A percentile compares a stretch with the other conserved stretches of the same genome.
Evolutionary conservation across 371 early-diverging fungal species (phyloP).

Genomic region (Apophysomyces trapeziformis): DNA sequence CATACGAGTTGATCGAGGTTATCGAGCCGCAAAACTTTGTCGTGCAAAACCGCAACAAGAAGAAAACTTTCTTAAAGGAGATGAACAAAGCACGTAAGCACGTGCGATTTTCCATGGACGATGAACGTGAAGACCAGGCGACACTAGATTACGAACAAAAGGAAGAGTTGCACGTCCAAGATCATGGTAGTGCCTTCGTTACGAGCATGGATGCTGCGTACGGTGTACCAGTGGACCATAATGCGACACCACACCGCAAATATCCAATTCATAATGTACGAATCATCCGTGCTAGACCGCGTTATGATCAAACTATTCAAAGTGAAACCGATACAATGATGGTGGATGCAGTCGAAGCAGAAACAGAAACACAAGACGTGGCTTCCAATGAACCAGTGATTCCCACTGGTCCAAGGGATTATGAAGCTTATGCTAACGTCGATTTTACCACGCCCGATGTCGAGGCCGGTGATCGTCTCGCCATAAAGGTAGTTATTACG

Average conservation of each 20-base stretch:
- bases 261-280: conserved; percentile 3
- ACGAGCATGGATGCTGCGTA: neutral
- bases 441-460: neutral
- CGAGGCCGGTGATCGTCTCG: neutral
- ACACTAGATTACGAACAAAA: neutral
- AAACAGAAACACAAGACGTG: neutral
- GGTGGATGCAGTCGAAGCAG: neutral
- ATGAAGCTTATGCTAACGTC: neutral
- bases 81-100: neutral
- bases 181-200: neutral
- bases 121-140: neutral
- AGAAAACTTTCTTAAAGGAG: neutral
- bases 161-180: neutral
- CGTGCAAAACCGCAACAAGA: conserved; percentile 6
- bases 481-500: neutral
- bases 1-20: neutral
- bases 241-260: neutral
- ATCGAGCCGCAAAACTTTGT: neutral
- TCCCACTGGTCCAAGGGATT: neutral
- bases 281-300: neutral
- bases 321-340: neutral
- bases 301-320: neutral
- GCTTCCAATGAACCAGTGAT: neutral
- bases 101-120: neutral
- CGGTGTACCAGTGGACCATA: conserved; percentile 2